Base-by-base conservation (phyloP, 225 moss, liverwort and hornwort species). In the Sphagnum tenellum region DNA sequence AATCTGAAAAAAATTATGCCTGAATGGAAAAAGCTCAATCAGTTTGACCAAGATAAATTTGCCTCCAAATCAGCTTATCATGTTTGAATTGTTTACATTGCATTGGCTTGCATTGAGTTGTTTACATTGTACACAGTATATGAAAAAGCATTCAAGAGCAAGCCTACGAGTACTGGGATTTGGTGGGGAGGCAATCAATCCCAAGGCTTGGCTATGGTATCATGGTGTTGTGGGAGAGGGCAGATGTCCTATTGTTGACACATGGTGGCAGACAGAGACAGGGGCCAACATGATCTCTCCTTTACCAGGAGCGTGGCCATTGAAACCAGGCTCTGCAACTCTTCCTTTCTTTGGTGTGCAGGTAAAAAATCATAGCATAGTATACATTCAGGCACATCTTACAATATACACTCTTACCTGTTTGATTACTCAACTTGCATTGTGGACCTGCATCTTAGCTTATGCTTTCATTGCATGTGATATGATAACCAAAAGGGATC, bases 211-310 rank as follows among this genome's bases (percentile, higher is more conserved):
- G 81, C 66, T 51, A 9, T 82, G 81, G 81, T 82, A 67, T 69
- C 78, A 69, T 12, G 5, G 78, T 46, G 81, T 82, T 2, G 78
- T 75, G 10, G 81, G 81, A 1, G 67, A 82, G n/a, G 62, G 67
- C 55, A 65, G 78, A 6, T 82, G 81, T 66, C 81, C 81, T 3
- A 73, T 82, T 49, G 69, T 82, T 4, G 81, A 82, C 70, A 82
- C 81, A 5, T 82, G 77, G 75, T 82, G 81, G 81, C 81, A 82
- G 72, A 82, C 81, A 50, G 81, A 82, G 70, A 82, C 81, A 50
- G 81, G 81, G 48, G 81, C 70, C 8, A 70, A 46, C 59, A 82
- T 82, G 81, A 72, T 82, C 13, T 67, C 66, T 8, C 72, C 81
- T 3, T 14, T 82, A 5, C 78, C 81, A 44, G 81, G 81, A 57